These are phyloP conservation scores for Microdochium trichocladiopsis DNA, from an alignment of 2,329 filamentous ascomycete genomes.

Conservation along the genomic window DNA sequence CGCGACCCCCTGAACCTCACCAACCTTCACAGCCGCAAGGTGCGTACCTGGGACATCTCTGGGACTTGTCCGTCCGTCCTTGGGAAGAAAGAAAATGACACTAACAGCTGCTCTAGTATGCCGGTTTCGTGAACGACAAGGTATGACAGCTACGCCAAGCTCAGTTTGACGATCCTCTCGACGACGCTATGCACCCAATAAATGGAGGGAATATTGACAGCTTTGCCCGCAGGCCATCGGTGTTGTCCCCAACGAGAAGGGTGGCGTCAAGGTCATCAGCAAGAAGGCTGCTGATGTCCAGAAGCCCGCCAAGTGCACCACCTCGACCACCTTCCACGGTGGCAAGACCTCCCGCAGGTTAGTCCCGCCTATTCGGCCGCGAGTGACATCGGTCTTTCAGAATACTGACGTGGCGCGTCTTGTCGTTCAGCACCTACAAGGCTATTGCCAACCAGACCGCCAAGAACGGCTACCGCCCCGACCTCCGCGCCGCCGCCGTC, in stretches of 20 bases:
- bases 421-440: constrained; percentile 69
- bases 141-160: constrained; percentile 38
- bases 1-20: constrained; percentile 88
- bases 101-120: constrained; percentile 57
- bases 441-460: constrained; percentile 74
- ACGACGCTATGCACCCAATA: background rate
- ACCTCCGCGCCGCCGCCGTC: constrained; percentile 72
- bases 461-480: constrained; percentile 78
- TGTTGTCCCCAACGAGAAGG: constrained; percentile 67
- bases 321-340: constrained; percentile 62
- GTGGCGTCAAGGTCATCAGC: constrained; percentile 71
- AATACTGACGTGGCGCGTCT: background rate
- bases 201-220: constrained; percentile 13
- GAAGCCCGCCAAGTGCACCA: constrained; percentile 63
- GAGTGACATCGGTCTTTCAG: no score
- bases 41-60: constrained; percentile 34
- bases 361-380: no score
- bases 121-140: constrained; percentile 91
- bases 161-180: constrained; percentile 1
- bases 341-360: constrained; percentile 75
- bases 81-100: constrained; percentile 4
- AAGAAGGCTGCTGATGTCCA: constrained; percentile 72
- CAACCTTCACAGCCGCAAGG: constrained; percentile 91
- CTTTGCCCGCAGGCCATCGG: constrained; percentile 64
- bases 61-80: no score